phyloP scores from a whole-genome alignment of 1,284 basidiomycete species.

The Austroboletus novae-zelandiae region DNA sequence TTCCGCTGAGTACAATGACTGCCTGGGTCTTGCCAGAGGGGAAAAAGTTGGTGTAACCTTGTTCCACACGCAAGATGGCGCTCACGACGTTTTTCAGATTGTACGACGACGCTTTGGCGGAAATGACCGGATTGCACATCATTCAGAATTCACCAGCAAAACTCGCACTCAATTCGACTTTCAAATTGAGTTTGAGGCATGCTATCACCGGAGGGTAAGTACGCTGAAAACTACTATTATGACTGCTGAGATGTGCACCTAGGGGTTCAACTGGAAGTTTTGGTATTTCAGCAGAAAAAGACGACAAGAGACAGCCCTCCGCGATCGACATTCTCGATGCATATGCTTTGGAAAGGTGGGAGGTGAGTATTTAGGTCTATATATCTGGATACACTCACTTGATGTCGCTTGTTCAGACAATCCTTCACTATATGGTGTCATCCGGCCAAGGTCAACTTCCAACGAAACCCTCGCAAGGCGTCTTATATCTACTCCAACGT shows the following conservation, averaged over 20 bases:
- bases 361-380: conserved; percentile 52
- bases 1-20: conserved; percentile 71
- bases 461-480: conserved; percentile 74
- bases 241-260: conserved; percentile 11
- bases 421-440: conserved; percentile 98
- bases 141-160: conserved; percentile 60
- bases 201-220: conserved; percentile 91
- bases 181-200: conserved; percentile 79
- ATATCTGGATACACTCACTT: neutral
- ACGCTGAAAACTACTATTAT: neutral
- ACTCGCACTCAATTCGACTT: conserved; percentile 69
- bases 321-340: conserved; percentile 71
- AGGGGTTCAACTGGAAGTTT: conserved; percentile 92
- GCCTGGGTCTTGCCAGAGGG: conserved; percentile 80
- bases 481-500: conserved; percentile 79
- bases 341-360: conserved; percentile 93
- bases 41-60: conserved; percentile 53
- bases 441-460: conserved; percentile 73
- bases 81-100: conserved; percentile 44
- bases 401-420: conserved; percentile 50
- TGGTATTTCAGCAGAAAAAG: conserved; percentile 75
- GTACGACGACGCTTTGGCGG: conserved; percentile 68
- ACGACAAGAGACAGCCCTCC: conserved; percentile 53
- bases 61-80: conserved; percentile 6
- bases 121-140: conserved; percentile 74